Conservation (phyloP, 148 eudicot genomes). For the Vaccinium corymbosum region DNA sequence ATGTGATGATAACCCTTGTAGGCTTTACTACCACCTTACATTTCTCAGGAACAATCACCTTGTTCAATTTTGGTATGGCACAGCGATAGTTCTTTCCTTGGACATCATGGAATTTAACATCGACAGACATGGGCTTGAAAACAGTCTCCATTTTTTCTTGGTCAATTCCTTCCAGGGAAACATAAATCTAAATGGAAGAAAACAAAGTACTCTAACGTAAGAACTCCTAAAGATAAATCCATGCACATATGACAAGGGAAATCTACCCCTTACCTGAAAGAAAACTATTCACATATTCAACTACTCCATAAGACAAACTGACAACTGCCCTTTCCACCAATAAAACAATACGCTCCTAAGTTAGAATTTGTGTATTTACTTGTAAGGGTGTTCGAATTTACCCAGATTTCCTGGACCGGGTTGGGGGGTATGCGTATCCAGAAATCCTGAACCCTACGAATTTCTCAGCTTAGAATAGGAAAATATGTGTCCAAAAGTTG, state of each 20-base stretch:
- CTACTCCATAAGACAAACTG: background rate
- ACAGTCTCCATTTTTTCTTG: conserved; percentile 59
- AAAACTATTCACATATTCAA: background rate
- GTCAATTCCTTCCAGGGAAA: conserved; percentile 72
- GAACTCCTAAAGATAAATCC: background rate
- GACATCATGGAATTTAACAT: conserved; percentile 77
- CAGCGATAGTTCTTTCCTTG: conserved; percentile 77
- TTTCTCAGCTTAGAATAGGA: background rate
- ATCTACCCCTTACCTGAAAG: background rate
- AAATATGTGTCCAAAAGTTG: background rate
- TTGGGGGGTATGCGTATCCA: background rate
- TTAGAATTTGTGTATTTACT: background rate
- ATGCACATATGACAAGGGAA: background rate
- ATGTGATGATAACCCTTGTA: conserved; percentile 58
- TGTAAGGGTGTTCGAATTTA: background rate
- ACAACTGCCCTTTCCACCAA: background rate
- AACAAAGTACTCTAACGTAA: background rate
- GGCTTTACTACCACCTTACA: conserved; percentile 79
- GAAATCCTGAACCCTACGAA: background rate
- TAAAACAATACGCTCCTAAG: background rate
- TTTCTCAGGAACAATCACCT: conserved; percentile 69
- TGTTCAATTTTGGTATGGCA: conserved; percentile 75
- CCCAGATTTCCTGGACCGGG: background rate
- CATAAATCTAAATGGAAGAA: conserved; percentile 51
- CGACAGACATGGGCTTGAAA: conserved; percentile 56